Base-by-base conservation (phyloP, 2,329 filamentous ascomycete species). In the Trichophyton equinum region DNA sequence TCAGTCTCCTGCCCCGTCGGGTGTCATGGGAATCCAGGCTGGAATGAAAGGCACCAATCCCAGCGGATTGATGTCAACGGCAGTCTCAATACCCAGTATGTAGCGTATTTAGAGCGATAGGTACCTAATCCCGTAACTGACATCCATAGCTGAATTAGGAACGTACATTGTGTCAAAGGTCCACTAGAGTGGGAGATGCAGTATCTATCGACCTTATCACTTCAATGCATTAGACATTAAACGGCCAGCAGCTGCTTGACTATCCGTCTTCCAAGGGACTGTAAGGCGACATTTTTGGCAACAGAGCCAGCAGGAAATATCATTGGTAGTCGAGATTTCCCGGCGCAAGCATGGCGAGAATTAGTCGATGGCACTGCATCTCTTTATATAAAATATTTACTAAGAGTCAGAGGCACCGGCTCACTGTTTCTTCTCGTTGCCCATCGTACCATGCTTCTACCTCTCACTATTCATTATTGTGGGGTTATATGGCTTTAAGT, bases 21-120 rank as follows among this genome's bases (percentile, higher is more conserved):
- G 25, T n/a, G 15, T 53, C 47, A 27, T 33, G 51, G 46, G 15
- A 55, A 55, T n/a, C 27, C 27, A 18, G 51, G 27, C 51, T 55
- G 51, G n/a, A 55, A 55, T 33, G 30, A n/a, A 55, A 55, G 51
- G 25, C 22, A 20, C 51, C 51, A 55, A 55, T 36, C 51, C 51
- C 25, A n/a, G 6, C 20, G 22, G 46, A 25, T 15, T 15, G 2
- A 25, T n/a, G 46, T 11, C 22, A 13, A 27, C 20, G n/a, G 9
- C 22, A 51, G 4, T 9, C 22, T 22, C 25, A 27, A 25, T 15
- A 27, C 20, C 2, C 5, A 47, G n/a, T 18, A 11, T 20, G n/a
- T 20, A 4, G 44, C 1, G 9, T 3, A 38, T 38, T 13, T 13
- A 13, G 33, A 38, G 9, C 3, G 33, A 13, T 38, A 38, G 33